Conservation (phyloP, 2,329 filamentous ascomycete species). For the Microdochium nivale region DNA sequence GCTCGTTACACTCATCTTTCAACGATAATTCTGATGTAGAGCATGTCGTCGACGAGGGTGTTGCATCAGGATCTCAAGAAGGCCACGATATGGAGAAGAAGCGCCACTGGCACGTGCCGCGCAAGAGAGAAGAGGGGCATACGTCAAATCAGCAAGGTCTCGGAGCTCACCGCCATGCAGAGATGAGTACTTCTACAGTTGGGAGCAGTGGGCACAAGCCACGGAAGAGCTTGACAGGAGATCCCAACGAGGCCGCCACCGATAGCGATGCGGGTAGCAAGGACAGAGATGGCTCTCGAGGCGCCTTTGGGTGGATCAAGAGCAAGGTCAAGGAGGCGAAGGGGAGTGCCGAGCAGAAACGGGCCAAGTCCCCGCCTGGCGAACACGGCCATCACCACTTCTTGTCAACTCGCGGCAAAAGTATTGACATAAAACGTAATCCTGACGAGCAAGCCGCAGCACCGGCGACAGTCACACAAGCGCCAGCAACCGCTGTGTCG, state of each 20-base stretch:
- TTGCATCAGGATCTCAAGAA: slow-evolving; percentile 18
- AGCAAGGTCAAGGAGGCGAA: slow-evolving; percentile 53
- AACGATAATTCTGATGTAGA: slow-evolving; percentile 81
- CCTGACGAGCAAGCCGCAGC: slow-evolving; percentile 23
- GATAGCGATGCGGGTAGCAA: slow-evolving; percentile 29
- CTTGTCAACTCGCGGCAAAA: slow-evolving; percentile 33
- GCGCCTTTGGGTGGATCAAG: slow-evolving; percentile 49
- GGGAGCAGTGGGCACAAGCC: slow-evolving; percentile 47
- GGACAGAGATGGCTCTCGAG: slow-evolving; percentile 40
- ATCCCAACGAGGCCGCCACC: slow-evolving; percentile 36
- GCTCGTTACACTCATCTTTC: slow-evolving; percentile 66
- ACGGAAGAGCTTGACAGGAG: slow-evolving; percentile 41
- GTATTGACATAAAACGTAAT: slow-evolving; percentile 34
- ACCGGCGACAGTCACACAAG: slow-evolving; percentile 5
- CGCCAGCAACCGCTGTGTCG: slow-evolving; percentile 4
- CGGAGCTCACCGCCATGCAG: slow-evolving; percentile 55
- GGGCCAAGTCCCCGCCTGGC: slow-evolving; percentile 47
- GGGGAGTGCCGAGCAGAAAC: slow-evolving; percentile 44
- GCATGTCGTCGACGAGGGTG: slow-evolving; percentile 49
- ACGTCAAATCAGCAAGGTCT: slow-evolving; percentile 36
- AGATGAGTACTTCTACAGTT: slow-evolving; percentile 59
- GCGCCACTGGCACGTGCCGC: slow-evolving; percentile 64
- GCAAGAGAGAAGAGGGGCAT: slow-evolving; percentile 49
- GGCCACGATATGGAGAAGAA: slow-evolving; percentile 59
- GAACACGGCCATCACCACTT: slow-evolving; percentile 21